Evolutionary conservation across 2,329 filamentous ascomycete species (phyloP), one percentile per base, ranked within the genome.

Genomic region (Simplicillium sp.): DNA sequence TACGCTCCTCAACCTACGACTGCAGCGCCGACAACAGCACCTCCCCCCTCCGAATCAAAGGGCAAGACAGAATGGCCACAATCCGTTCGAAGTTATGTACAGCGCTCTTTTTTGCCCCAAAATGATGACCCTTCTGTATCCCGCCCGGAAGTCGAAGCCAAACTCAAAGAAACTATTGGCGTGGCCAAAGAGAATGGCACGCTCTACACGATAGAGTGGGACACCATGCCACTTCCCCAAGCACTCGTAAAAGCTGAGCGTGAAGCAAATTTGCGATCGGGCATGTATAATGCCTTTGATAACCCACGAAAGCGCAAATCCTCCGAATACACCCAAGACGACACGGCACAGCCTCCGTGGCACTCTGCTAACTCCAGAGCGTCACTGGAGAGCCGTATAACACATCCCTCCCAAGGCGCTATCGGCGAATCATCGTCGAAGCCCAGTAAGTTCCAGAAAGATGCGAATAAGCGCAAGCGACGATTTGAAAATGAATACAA

Each of bases 401-500:
- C 82, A 50, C 80, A 79, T 57, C 61, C 70, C 42, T 61, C 70
- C 44, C 48, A 57, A 37, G 56, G 59, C 35, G 68, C 71, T 50
- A 69, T 72, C 47, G 61, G 66, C 40, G 62, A 66, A 25, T 25
- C 20, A 9, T 25, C 20, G 20, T 25, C 20, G 48, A 72, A 71
- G 51, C 57, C 74, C 71, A 94, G 87, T 92, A 94, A 94, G 86
- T 92, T 83, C 61, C 80, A 85, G 66, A 84, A 83, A 68, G 89
- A 96, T 64, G 74, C 87, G 67, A 90, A 94, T 65, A 89, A 88
- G 68, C 84, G 92, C 51, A 85, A 83, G 61, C 86, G 86, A 55
- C 87, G 92, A 52, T 94, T 94, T 64, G 82, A 90, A 51, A 75
- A 67, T 48, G 75, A 75, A 46, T 81, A 78, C 56, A 75, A 73